phyloP scores from a whole-genome alignment of 306 rosid species.

The Mimosa bimucronata region DNA sequence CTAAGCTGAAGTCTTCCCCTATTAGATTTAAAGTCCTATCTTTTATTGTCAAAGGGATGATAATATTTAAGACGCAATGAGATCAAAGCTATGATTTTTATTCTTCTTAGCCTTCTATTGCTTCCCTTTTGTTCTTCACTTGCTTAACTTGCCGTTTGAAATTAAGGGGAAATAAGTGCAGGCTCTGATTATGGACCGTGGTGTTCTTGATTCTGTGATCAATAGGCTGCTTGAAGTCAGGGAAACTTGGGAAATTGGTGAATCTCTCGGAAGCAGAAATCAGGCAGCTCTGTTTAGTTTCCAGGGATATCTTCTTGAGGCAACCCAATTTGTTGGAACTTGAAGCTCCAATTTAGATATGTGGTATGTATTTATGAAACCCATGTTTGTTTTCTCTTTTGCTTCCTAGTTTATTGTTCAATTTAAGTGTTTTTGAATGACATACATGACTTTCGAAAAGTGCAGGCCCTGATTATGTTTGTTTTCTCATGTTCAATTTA shows the following conservation, averaged over 20 bases:
- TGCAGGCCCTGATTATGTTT: too few relatives aligned
- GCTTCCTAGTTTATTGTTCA: neutral
- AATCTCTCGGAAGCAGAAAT: conserved; percentile 79
- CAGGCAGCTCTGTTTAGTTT: conserved; percentile 71
- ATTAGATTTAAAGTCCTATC: conserved; percentile 32
- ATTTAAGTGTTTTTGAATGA: neutral
- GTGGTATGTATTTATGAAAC: conserved; percentile 60
- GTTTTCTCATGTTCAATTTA: too few relatives aligned
- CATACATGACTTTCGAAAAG: too few relatives aligned
- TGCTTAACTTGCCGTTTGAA: conserved; percentile 27
- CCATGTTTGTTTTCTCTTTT: conserved; percentile 20
- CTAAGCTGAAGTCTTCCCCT: conserved; percentile 32
- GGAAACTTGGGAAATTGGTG: conserved; percentile 69
- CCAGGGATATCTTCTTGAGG: conserved; percentile 66
- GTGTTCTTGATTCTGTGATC: conserved; percentile 68
- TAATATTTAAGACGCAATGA: conserved; percentile 33
- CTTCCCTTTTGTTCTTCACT: conserved; percentile 29
- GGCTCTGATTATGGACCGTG: conserved; percentile 58
- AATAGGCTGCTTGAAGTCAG: conserved; percentile 68
- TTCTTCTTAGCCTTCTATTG: conserved; percentile 29
- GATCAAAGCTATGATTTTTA: conserved; percentile 35
- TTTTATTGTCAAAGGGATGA: conserved; percentile 30
- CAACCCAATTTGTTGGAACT: conserved; percentile 89
- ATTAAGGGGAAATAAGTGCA: neutral
- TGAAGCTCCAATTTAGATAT: conserved; percentile 83